Percentiles rank a stretch among this genome's conserved stretches.
These are phyloP conservation scores for Phlebiopsis flavidoalba DNA, from an alignment of 768 basidiomycete species.

Conservation along the genomic window DNA sequence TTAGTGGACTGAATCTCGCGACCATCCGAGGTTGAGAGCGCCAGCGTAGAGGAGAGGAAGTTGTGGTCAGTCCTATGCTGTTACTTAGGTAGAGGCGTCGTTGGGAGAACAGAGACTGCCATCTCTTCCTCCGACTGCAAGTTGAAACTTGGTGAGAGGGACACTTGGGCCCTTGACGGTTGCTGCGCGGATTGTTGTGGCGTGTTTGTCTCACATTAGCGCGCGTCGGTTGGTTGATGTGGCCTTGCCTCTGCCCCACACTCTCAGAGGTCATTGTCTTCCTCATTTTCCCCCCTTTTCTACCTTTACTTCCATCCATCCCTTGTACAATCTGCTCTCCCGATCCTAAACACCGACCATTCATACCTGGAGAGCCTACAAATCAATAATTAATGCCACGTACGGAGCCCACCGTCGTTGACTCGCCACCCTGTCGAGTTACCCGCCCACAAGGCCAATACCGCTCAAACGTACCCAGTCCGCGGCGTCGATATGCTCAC, in stretches of 20 bases:
- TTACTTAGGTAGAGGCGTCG: too few relatives aligned
- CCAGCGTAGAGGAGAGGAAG: too few relatives aligned
- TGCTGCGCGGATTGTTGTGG: not conserved
- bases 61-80: too few relatives aligned
- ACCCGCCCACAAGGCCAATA: not conserved
- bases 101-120: too few relatives aligned
- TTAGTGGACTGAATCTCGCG: too few relatives aligned
- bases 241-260: not conserved
- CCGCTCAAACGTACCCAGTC: conserved; percentile 10
- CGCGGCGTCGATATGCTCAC: conserved; percentile 50
- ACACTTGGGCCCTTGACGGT: not conserved
- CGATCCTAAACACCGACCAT: not conserved
- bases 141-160: too few relatives aligned
- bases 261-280: not conserved
- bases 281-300: not conserved
- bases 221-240: not conserved
- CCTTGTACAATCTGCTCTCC: not conserved
- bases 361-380: not conserved
- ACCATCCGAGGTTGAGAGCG: too few relatives aligned
- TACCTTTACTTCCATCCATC: not conserved
- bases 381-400: not conserved
- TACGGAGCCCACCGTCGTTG: conserved; percentile 2
- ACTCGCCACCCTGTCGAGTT: conserved; percentile 7
- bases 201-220: not conserved
- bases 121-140: too few relatives aligned